Evolutionary conservation across 805 yeast genomes (phyloP), one percentile per base, ranked within the genome.

Genomic region (Pichia ethanolica): DNA sequence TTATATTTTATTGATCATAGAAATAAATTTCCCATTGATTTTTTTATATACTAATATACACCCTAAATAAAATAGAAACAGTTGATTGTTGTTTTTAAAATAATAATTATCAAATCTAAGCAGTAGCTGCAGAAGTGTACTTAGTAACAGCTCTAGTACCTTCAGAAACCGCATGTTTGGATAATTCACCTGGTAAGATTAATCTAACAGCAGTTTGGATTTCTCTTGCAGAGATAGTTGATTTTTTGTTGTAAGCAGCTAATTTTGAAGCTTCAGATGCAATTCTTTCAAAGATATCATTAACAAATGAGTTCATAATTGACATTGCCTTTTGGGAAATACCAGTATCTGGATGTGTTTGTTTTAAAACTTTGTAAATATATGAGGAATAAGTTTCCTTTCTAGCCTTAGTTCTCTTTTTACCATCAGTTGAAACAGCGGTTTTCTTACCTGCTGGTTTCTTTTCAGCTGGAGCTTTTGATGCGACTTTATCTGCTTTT

Each of bases 301-400:
- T 90, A 63, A 91, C 97, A 65, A 91, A 91, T 41, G 97, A 91
- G 86, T 91, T 91, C 91, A 91, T 84, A 73, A 91, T 91, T 59
- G 96, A 89, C 96, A 91, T 91, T 59, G 98, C 96, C 72, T 89
- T 87, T 77, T 89, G 96, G 64, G 98, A 90, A 71, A 91, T 91
- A 88, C 97, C 98, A 57, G 98, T 91, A 73, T 91, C 97, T 73
- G 97, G 98, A 77, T 91, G 98, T 56, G 97, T 90, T 81, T 91
- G 97, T 77, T 90, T 90, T 71, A 91, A 85, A 61, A 90, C 97
- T 77, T 91, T 91, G 93, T 90, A 91, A 71, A 91, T 91, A 78
- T 91, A 91, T 56, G 97, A 89, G 59, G 96, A 89, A 81, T 89
- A 91, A 59, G 97, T 89, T 78, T 91, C 97, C 86, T 89, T 89